These are phyloP conservation scores for Senna tora DNA, from an alignment of 306 rosid species.

Conservation along the genomic window DNA sequence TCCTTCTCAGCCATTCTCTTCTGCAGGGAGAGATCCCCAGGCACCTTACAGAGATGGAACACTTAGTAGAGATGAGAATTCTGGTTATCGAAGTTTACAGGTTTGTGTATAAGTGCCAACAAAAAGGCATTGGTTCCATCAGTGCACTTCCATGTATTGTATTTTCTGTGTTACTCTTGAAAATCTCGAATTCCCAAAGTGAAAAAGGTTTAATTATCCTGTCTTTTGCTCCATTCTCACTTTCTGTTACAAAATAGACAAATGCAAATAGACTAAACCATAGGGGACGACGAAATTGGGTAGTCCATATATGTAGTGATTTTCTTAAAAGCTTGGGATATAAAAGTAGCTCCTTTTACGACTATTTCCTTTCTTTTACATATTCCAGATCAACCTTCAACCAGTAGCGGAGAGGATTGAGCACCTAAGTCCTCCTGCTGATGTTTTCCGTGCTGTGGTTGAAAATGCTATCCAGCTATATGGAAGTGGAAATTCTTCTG, in stretches of 20 bases:
- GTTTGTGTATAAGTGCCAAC: constrained; percentile 45
- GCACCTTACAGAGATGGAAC: constrained; percentile 40
- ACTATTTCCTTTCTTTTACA: constrained; percentile 9
- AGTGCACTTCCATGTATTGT: constrained; percentile 2
- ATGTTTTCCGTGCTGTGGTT: constrained; percentile 70
- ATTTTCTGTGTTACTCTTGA: neutral
- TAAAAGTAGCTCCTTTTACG: constrained; percentile 9
- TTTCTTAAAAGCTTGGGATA: constrained; percentile 10
- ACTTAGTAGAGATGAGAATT: constrained; percentile 41
- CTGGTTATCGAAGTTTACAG: constrained; percentile 56
- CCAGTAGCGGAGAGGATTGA: constrained; percentile 65
- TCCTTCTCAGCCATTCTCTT: constrained; percentile 51
- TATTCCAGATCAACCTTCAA: constrained; percentile 59
- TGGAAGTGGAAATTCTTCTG: constrained; percentile 49
- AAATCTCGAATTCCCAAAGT: neutral
- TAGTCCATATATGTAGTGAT: neutral
- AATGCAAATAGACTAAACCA: neutral
- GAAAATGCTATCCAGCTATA: constrained; percentile 69
- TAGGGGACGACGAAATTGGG: neutral
- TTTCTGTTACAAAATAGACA: neutral
- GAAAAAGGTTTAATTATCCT: neutral
- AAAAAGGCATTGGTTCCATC: constrained; percentile 17
- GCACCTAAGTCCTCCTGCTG: constrained; percentile 50
- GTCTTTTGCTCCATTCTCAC: neutral
- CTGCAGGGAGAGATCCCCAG: constrained; percentile 47